Conservation (phyloP, 768 basidiomycete species). For the Hericium rajendrae region DNA sequence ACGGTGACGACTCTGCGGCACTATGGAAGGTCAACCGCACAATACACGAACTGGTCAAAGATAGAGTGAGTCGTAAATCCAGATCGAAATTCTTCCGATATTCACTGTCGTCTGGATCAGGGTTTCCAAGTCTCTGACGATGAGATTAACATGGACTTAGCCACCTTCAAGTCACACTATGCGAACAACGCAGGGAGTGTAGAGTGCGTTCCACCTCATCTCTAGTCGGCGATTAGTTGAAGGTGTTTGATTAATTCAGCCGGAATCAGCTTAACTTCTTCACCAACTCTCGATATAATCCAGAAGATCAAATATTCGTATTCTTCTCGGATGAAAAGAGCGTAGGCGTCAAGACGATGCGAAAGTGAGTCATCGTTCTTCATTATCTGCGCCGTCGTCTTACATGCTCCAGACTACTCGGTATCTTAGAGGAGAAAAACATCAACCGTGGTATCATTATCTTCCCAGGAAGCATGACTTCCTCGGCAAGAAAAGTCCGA, state of each 20-base stretch:
- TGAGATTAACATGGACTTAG: constrained; percentile 83
- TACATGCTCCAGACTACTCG: constrained; percentile 53
- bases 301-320: constrained; percentile 77
- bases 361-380: constrained; percentile 54
- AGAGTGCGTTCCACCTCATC: constrained; percentile 53
- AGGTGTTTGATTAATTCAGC: constrained; percentile 32
- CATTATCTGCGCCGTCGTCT: not conserved
- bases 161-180: constrained; percentile 64
- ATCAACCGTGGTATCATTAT: constrained; percentile 91
- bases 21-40: constrained; percentile 96
- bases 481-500: constrained; percentile 85
- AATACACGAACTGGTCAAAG: constrained; percentile 91
- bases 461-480: constrained; percentile 93
- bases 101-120: constrained; percentile 35
- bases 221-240: not conserved
- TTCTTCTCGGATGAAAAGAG: constrained; percentile 95
- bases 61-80: constrained; percentile 55
- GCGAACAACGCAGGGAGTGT: constrained; percentile 65
- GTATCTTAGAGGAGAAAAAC: constrained; percentile 83
- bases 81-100: constrained; percentile 5
- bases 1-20: constrained; percentile 72
- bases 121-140: constrained; percentile 92
- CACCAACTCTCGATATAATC: constrained; percentile 60
- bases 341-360: constrained; percentile 96
- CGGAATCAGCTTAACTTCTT: constrained; percentile 87